Base-by-base conservation (phyloP, 495 filamentous ascomycete genomes). In the Podospora pseudocomata region DNA sequence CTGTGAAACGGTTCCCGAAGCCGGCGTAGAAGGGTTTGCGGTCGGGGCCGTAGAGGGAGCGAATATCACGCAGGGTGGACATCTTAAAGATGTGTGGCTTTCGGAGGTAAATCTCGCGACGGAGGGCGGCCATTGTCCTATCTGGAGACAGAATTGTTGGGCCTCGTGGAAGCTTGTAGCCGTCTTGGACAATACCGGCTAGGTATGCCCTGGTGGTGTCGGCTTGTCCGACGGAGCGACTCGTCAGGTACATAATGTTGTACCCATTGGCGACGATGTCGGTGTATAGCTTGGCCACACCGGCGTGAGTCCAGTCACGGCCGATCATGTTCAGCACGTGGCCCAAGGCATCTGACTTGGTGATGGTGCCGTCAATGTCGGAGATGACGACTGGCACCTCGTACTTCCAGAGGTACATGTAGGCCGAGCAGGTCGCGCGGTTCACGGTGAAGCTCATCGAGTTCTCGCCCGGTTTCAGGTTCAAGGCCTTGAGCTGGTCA, bases 31-130 rank as follows among this genome's bases (percentile, higher is more conserved):
- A 99, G 0, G 95, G 95, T 26, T 87, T 90, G 65, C 88, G 82
- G 27, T 91, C 88, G 2, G 85, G 85, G n/a, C 86, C 88, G 74
- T 97, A 99, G 1, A 99, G 87, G 60, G 87, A 90, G 67, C 92
- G 84, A 68, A 99, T 97, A 79, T 99, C 95, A 26, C 95, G 88
- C 55, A 99, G 80, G 69, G 96, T 98, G 5, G 94, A 90, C 95
- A 99, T 99, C 80, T 99, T 99, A 87, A 99, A 99, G 4, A 98
- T 92, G 75, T 99, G 94, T 0, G 95, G 95, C 78, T 98, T 97
- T 57, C 96, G 88, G 20, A 99, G 83, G 73, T 99, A 99, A 13
- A 99, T 89, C 76, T 99, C 95, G 54, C 95, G 87, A 71, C 94
- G 85, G 19, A 99, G 82, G 0, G 95, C 96, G n/a, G 96, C 92